Percentiles rank a stretch among this genome's conserved stretches.
Evolutionary conservation across 2,329 filamentous ascomycete genomes (phyloP).

Genomic region (Aspergillus unguis): DNA sequence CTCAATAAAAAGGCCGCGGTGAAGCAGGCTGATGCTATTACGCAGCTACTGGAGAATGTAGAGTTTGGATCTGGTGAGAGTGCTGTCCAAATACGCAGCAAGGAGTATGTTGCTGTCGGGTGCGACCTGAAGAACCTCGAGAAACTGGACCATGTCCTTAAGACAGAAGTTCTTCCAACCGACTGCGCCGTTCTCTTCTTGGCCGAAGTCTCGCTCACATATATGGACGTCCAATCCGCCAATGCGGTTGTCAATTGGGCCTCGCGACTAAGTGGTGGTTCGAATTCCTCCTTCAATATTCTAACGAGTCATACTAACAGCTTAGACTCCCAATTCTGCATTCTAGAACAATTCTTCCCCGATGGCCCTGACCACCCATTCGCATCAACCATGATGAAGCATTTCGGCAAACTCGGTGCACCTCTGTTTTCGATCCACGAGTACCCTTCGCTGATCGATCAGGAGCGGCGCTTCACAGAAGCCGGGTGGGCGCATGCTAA

Average conservation of each 20-base stretch:
- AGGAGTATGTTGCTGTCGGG: constrained; percentile 72
- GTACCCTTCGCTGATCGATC: constrained; percentile 65
- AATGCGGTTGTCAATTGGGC: constrained; percentile 77
- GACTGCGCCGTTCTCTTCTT: constrained; percentile 70
- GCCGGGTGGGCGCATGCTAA: constrained; percentile 66
- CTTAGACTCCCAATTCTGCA: constrained; percentile 70
- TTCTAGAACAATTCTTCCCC: constrained; percentile 82
- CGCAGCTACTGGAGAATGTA: constrained; percentile 49
- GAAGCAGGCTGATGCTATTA: constrained; percentile 59
- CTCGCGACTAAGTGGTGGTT: constrained; percentile 65
- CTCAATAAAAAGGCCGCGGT: constrained; percentile 68
- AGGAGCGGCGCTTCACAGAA: constrained; percentile 63
- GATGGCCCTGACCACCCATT: constrained; percentile 77
- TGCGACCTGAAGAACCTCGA: constrained; percentile 72
- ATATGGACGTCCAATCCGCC: constrained; percentile 73
- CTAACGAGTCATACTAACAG: constrained; percentile 5
- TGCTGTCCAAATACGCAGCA: constrained; percentile 59
- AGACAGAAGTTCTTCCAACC: constrained; percentile 55
- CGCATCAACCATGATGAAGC: constrained; percentile 76
- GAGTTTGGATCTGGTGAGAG: constrained; percentile 31
- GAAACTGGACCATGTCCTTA: constrained; percentile 59
- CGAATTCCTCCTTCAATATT: constrained; percentile 16
- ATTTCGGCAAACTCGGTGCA: constrained; percentile 77
- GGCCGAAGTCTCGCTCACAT: constrained; percentile 87
- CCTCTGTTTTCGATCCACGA: constrained; percentile 69